Conservation (phyloP, 2,329 filamentous ascomycete species). For the Talaromyces sp. region DNA sequence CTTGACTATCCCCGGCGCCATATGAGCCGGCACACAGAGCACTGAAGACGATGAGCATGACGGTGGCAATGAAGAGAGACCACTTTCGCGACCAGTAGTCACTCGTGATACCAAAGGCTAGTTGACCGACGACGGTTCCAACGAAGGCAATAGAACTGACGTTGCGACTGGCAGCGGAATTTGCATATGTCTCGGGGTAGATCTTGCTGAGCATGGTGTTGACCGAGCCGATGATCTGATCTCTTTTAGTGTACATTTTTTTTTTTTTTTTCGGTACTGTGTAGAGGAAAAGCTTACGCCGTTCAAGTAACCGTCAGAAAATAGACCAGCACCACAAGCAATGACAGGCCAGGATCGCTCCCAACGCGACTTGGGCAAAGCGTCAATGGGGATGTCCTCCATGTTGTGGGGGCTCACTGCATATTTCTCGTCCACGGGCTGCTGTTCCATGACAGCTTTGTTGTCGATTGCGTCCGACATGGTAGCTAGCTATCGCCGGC, state of each 20-base stretch:
- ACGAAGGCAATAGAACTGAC: constrained; percentile 81
- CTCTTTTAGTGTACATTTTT: not conserved
- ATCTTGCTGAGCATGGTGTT: constrained; percentile 69
- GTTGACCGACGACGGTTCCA: constrained; percentile 77
- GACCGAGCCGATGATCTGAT: constrained; percentile 77
- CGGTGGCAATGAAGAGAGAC: constrained; percentile 73
- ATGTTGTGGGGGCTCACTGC: constrained; percentile 17
- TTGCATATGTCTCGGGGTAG: constrained; percentile 67
- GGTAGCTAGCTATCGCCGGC: not conserved
- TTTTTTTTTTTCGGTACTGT: not conserved
- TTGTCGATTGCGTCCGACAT: constrained; percentile 19
- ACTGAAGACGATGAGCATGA: constrained; percentile 82
- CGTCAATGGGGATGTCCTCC: constrained; percentile 28
- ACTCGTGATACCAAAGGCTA: constrained; percentile 74
- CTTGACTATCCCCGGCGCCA: constrained; percentile 62
- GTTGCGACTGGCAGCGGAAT: constrained; percentile 67
- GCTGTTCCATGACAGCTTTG: constrained; percentile 15
- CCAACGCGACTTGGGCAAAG: constrained; percentile 42
- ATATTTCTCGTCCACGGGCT: constrained; percentile 16
- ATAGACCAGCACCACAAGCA: constrained; percentile 84
- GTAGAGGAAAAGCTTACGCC: constrained; percentile 54
- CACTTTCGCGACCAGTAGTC: constrained; percentile 84
- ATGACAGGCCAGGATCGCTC: constrained; percentile 69
- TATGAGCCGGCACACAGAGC: constrained; percentile 75
- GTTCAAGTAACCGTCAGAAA: constrained; percentile 90